Evolutionary conservation across 371 early-diverging fungal species (phyloP).

Genomic region (Massospora cicadina): DNA sequence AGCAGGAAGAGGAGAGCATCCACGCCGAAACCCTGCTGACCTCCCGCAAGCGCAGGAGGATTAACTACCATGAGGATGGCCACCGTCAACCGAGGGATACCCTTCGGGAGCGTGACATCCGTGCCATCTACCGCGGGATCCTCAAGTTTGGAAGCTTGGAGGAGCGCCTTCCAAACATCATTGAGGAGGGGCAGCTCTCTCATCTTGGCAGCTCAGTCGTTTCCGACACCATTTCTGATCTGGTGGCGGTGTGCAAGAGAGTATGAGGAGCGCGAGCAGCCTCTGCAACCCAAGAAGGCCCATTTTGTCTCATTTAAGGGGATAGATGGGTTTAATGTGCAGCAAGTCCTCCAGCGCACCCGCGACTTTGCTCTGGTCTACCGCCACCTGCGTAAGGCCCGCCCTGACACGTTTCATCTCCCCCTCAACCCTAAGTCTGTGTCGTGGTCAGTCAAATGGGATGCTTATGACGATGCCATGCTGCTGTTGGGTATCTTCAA

Average conservation of each 20-base stretch:
- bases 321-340: conserved; percentile 68
- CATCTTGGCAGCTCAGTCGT: conserved; percentile 46
- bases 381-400: conserved; percentile 16
- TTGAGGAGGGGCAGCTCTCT: conserved; percentile 55
- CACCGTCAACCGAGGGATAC: conserved; percentile 11
- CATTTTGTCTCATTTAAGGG: conserved; percentile 58
- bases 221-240: conserved; percentile 27
- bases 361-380: conserved; percentile 24
- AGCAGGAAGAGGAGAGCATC: conserved; percentile 31
- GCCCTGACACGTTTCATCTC: conserved; percentile 34
- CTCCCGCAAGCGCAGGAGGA: conserved; percentile 13
- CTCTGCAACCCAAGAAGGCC: conserved; percentile 53
- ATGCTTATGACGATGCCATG: conserved; percentile 87
- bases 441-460: conserved; percentile 77
- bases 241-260: conserved; percentile 54
- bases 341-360: conserved; percentile 43
- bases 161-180: conserved; percentile 53
- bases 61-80: conserved; percentile 16
- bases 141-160: conserved; percentile 67
- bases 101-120: conserved; percentile 29
- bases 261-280: conserved; percentile 29
- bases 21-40: conserved; percentile 17
- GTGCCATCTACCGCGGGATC: conserved; percentile 57
- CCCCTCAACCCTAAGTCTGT: conserved; percentile 56
- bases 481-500: conserved; percentile 80